Base-by-base conservation (phyloP, 495 filamentous ascomycete genomes). In the Pyronema omphalodes region DNA sequence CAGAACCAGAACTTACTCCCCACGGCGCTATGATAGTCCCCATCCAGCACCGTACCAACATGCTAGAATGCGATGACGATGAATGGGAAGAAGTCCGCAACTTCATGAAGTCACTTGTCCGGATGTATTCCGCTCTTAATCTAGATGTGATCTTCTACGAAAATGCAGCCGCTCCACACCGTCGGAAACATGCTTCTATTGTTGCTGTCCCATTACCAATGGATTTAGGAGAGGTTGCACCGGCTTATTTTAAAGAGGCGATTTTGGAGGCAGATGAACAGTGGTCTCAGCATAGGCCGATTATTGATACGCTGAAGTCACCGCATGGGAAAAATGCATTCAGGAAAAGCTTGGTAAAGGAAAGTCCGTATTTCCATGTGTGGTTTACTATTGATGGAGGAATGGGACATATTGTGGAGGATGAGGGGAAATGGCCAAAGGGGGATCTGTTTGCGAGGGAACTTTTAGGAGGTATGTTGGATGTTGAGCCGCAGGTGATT, bases 81-180 rank as follows among this genome's bases (percentile, higher is more conserved):
- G 91, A 98, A 67, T 98, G 93, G 91, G 91, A 98, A 60, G 91
- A 98, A 65, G 85, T 98, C 39, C 82, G 88, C 44, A 98, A 98
- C 68, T 98, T 98, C 68, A 96, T 96, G 88, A 98, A 98, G 70
- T 83, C 77, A 63, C 76, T 98, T 34, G 95, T 81, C 1, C 79
- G 88, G 46, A 78, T 93, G 78, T 96, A 96, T 67, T 84, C 88
- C 68, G 81, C 86, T 29, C 87, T 91, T 63, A 86, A 84, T 29
- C 80, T 82, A 37, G 85, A 87, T 62, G 93, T 96, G 2, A 71
- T 98, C 49, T 98, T 98, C 71, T 96, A 96, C 73, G 91, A 98
- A 60, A 95, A 95, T 63, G 91, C 93, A 8, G 88, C 87, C 6
- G 76, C 79, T 1, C 85, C 83, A 6, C 76, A 85, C 12, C 72